A percentile compares a stretch with the other conserved stretches of the same genome.
phyloP scores from a whole-genome alignment of 164 flowering plant genomes.

The Malania oleifera region DNA sequence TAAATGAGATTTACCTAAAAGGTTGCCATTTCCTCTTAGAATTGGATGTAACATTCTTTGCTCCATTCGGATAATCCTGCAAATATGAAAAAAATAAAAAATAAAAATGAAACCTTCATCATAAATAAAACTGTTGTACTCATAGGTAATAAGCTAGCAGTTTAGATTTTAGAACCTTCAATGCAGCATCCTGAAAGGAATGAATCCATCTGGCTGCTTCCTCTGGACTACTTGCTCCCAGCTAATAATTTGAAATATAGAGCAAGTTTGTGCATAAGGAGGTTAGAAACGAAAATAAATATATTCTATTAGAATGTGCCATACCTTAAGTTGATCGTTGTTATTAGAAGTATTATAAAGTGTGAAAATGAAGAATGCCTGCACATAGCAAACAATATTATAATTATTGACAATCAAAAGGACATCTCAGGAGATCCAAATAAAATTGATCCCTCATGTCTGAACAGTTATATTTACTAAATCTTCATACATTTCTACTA shows the following conservation, averaged over 20 bases:
- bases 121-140: background rate
- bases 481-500: background rate
- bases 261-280: background rate
- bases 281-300: background rate
- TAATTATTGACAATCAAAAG: background rate
- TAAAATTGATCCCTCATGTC: background rate
- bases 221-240: slow-evolving; percentile 4
- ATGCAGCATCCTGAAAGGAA: background rate
- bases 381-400: background rate
- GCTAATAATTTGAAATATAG: background rate
- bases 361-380: slow-evolving; percentile 1
- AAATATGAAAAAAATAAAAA: background rate
- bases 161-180: background rate
- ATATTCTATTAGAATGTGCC: background rate
- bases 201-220: slow-evolving; percentile 3
- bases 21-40: slow-evolving; percentile 1
- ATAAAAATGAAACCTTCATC: background rate
- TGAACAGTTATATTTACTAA: background rate
- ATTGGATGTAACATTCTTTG: background rate
- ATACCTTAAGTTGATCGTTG: slow-evolving; percentile 3
- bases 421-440: background rate
- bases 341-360: background rate
- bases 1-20: slow-evolving; percentile 2
- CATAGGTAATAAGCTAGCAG: background rate
- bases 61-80: background rate